Conservation (phyloP, 345 rosid species). For the Hypericum perforatum region DNA sequence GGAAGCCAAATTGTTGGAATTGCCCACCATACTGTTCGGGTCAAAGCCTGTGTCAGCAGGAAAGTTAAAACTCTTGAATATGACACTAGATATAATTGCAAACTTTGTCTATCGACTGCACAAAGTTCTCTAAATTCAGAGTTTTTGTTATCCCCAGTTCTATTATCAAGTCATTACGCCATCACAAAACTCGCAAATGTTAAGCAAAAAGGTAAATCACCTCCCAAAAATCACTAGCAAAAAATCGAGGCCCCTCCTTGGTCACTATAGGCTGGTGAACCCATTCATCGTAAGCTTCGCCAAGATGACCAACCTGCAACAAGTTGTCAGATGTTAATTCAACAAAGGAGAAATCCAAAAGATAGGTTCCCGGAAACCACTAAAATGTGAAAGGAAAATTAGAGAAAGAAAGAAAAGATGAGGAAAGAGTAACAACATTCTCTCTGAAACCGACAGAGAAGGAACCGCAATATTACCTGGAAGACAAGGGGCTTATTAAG, state of each 20-base stretch:
- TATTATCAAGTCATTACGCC: too few species aligned
- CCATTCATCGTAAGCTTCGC: slow-evolving; percentile 91
- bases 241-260: slow-evolving; percentile 91
- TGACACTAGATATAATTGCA: background rate
- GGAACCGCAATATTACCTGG: background rate
- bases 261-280: slow-evolving; percentile 93
- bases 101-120: too few species aligned
- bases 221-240: slow-evolving; percentile 84
- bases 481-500: slow-evolving; percentile 3
- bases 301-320: slow-evolving; percentile 89
- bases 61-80: slow-evolving; percentile 6
- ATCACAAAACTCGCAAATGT: too few species aligned
- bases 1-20: slow-evolving; percentile 92
- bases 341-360: background rate
- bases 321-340: background rate
- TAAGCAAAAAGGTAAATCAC: slow-evolving; percentile 22
- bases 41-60: slow-evolving; percentile 51
- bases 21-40: slow-evolving; percentile 94
- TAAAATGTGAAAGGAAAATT: background rate
- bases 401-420: background rate
- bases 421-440: background rate
- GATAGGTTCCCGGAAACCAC: background rate
- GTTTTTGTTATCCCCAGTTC: too few species aligned
- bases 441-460: background rate
- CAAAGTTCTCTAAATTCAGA: too few species aligned